Evolutionary conservation across 768 basidiomycete genomes (phyloP).

Genomic region (Mycena galericulata): DNA sequence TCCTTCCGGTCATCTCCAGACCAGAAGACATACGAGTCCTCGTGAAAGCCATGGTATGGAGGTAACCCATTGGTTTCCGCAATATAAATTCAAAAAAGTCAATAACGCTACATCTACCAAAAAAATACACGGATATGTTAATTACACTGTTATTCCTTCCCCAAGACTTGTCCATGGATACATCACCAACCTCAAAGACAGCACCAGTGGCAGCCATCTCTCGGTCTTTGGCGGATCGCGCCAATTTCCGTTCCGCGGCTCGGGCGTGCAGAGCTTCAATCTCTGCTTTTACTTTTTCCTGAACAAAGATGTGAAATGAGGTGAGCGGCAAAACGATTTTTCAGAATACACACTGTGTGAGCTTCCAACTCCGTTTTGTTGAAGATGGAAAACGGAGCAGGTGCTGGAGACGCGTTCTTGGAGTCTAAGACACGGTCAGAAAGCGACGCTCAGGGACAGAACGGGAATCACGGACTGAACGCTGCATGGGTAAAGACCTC

Average conservation of each 20-base stretch:
- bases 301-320: neutral
- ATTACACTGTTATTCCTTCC: conserved; percentile 27
- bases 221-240: conserved; percentile 20
- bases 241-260: conserved; percentile 19
- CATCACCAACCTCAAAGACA: conserved; percentile 23
- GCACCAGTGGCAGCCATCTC: conserved; percentile 13
- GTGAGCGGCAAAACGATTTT: neutral
- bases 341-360: conserved; percentile 59
- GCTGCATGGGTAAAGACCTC: conserved; percentile 83
- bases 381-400: conserved; percentile 71
- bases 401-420: conserved; percentile 54
- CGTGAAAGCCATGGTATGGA: too few species aligned
- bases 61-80: too few species aligned
- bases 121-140: conserved; percentile 16
- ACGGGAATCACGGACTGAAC: conserved; percentile 56
- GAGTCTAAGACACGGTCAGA: conserved; percentile 44
- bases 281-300: conserved; percentile 72
- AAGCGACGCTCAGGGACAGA: neutral
- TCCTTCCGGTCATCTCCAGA: too few species aligned
- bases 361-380: conserved; percentile 66
- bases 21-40: too few species aligned
- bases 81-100: too few species aligned
- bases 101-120: conserved; percentile 24
- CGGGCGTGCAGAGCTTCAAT: conserved; percentile 63
- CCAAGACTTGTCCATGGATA: conserved; percentile 24